phyloP scores from a whole-genome alignment of 164 flowering plant genomes.

The Nymphaea colorata region DNA sequence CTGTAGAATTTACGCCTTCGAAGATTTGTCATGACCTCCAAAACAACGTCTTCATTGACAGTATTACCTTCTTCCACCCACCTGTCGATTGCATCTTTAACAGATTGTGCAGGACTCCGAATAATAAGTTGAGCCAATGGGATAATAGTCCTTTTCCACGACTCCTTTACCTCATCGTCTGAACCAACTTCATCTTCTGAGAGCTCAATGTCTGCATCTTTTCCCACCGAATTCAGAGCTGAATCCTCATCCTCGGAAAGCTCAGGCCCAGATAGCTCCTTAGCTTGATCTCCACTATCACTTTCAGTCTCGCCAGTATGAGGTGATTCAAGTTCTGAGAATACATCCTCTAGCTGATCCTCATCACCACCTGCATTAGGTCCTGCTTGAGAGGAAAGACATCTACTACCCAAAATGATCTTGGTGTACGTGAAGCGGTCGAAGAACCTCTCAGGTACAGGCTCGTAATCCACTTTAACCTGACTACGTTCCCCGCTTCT shows the following conservation, averaged over 20 bases:
- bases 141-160: constrained; percentile 4
- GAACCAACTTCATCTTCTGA: constrained; percentile 19
- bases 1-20: constrained; percentile 36
- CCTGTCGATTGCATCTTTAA: constrained; percentile 33
- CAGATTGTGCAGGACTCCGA: constrained; percentile 17
- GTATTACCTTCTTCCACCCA: constrained; percentile 56
- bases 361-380: constrained; percentile 45
- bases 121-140: constrained; percentile 31
- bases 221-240: constrained; percentile 17
- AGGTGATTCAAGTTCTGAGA: constrained; percentile 63
- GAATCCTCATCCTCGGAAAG: constrained; percentile 30
- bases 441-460: not conserved
- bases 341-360: constrained; percentile 53
- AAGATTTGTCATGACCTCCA: constrained; percentile 26
- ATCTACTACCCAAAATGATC: constrained; percentile 11
- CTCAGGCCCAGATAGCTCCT: constrained; percentile 39
- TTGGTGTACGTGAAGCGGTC: not conserved
- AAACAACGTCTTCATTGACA: constrained; percentile 25
- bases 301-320: not conserved
- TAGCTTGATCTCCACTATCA: constrained; percentile 12
- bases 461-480: not conserved
- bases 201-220: constrained; percentile 21
- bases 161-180: constrained; percentile 1
- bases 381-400: constrained; percentile 61
- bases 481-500: not conserved